phyloP scores from a whole-genome alignment of 2,329 filamentous ascomycete species.

The Cercospora zeina region DNA sequence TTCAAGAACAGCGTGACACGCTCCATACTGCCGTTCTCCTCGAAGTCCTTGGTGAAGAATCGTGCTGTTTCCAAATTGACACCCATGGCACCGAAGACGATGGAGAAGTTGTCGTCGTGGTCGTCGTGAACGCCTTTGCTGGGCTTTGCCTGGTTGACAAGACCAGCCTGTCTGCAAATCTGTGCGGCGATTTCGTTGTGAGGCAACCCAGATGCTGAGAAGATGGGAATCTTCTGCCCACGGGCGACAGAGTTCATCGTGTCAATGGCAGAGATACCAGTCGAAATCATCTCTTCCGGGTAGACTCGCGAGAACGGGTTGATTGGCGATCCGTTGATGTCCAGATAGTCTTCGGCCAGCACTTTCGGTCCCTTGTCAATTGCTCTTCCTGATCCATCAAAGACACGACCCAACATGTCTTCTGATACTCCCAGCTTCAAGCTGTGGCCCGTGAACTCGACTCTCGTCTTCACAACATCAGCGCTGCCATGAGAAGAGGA shows the following conservation, averaged over 20 bases:
- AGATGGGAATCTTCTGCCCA: conserved; percentile 99
- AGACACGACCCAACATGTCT: conserved; percentile 98
- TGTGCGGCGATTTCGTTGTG: conserved; percentile 99
- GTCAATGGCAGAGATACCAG: conserved; percentile 97
- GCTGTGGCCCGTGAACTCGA: conserved; percentile 95
- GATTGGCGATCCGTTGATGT: conserved; percentile 98
- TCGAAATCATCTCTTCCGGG: conserved; percentile 99
- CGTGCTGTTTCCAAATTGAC: conserved; percentile 98
- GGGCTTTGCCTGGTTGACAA: conserved; percentile 58
- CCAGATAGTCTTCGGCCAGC: conserved; percentile 93
- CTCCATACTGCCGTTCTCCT: conserved; percentile 98
- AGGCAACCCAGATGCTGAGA: conserved; percentile 95
- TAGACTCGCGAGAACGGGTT: conserved; percentile 98
- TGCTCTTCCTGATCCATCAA: conserved; percentile 94
- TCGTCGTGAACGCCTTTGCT: conserved; percentile 96
- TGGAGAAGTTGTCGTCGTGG: conserved; percentile 99
- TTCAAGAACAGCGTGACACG: conserved; percentile 97
- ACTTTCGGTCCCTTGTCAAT: conserved; percentile 99
- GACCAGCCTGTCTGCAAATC: conserved; percentile 93
- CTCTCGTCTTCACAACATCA: conserved; percentile 68
- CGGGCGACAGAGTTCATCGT: conserved; percentile 92
- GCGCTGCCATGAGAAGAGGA: background rate
- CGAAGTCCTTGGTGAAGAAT: conserved; percentile 98
- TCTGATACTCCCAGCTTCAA: conserved; percentile 98
- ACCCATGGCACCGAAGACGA: conserved; percentile 99